phyloP scores from a whole-genome alignment of 2,329 filamentous ascomycete genomes.

The Fragosphaeria purpurea region DNA sequence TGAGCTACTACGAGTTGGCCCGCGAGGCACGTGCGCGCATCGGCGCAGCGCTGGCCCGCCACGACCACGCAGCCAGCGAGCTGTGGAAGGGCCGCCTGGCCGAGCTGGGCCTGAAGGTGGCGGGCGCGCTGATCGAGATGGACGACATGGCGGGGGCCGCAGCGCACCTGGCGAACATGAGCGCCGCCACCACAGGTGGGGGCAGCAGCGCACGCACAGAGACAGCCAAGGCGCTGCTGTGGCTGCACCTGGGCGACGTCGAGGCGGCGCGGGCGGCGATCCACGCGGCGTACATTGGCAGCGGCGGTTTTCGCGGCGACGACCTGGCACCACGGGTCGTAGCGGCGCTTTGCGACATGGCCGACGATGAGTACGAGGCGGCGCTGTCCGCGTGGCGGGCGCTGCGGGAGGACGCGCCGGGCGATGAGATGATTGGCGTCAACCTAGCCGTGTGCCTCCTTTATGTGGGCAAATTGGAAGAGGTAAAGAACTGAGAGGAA shows the following conservation, averaged over 20 bases:
- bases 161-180: slow-evolving; percentile 57
- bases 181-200: slow-evolving; percentile 16
- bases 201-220: slow-evolving; percentile 23
- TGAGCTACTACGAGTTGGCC: slow-evolving; percentile 82
- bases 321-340: slow-evolving; percentile 41
- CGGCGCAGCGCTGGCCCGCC: slow-evolving; percentile 30
- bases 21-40: slow-evolving; percentile 61
- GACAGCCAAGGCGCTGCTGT: slow-evolving; percentile 54
- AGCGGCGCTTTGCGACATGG: slow-evolving; percentile 63
- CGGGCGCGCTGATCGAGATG: slow-evolving; percentile 68
- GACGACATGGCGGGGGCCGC: slow-evolving; percentile 74
- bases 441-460: slow-evolving; percentile 78
- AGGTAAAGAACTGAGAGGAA: slow-evolving; percentile 34
- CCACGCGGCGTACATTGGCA: not conserved
- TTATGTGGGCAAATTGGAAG: slow-evolving; percentile 66
- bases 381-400: slow-evolving; percentile 55
- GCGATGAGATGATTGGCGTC: slow-evolving; percentile 63
- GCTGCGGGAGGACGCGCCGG: slow-evolving; percentile 27
- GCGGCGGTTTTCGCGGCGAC: slow-evolving; percentile 22
- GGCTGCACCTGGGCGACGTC: slow-evolving; percentile 69
- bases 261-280: slow-evolving; percentile 53
- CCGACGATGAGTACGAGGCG: slow-evolving; percentile 59
- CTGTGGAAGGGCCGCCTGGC: slow-evolving; percentile 63
- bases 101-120: slow-evolving; percentile 63
- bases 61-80: slow-evolving; percentile 44